Conservation (phyloP, 1,284 basidiomycete genomes). For the Cryptococcus sp. region DNA sequence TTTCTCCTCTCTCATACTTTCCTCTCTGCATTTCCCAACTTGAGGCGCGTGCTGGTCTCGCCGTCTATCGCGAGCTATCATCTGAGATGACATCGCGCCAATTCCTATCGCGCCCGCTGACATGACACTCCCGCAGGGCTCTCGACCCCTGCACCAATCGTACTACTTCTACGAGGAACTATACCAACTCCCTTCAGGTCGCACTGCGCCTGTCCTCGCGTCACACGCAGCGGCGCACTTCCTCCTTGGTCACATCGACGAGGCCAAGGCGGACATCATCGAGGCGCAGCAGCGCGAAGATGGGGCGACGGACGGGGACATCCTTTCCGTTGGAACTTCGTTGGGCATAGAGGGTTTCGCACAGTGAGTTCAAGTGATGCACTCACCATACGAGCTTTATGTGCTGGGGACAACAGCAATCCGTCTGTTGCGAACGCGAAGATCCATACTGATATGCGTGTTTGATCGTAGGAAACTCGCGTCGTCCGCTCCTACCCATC, state of each 20-base stretch:
- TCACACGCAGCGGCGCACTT: constrained; percentile 82
- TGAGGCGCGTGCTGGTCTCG: too few species aligned
- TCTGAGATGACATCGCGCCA: too few species aligned
- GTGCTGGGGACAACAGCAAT: not conserved
- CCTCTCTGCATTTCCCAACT: not conserved
- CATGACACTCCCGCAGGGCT: constrained; percentile 52
- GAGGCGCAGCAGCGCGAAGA: constrained; percentile 66
- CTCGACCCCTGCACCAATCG: constrained; percentile 59
- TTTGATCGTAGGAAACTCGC: constrained; percentile 35
- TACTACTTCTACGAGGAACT: constrained; percentile 91
- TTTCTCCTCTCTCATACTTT: not conserved
- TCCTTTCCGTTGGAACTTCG: constrained; percentile 70
- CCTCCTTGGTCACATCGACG: constrained; percentile 73
- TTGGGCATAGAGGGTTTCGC: constrained; percentile 63
- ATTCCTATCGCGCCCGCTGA: not conserved
- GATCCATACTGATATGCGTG: constrained; percentile 1
- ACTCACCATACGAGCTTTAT: not conserved
- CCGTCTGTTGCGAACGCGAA: not conserved
- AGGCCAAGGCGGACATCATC: constrained; percentile 79
- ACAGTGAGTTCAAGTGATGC: constrained; percentile 59
- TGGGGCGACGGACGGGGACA: constrained; percentile 63
- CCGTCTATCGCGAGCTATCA: too few species aligned
- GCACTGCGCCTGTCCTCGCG: constrained; percentile 67
- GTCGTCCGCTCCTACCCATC: constrained; percentile 37
- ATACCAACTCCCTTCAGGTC: constrained; percentile 79